Evolutionary conservation across 2,329 filamentous ascomycete genomes (phyloP).

Genomic region (Fusarium kyushuense): DNA sequence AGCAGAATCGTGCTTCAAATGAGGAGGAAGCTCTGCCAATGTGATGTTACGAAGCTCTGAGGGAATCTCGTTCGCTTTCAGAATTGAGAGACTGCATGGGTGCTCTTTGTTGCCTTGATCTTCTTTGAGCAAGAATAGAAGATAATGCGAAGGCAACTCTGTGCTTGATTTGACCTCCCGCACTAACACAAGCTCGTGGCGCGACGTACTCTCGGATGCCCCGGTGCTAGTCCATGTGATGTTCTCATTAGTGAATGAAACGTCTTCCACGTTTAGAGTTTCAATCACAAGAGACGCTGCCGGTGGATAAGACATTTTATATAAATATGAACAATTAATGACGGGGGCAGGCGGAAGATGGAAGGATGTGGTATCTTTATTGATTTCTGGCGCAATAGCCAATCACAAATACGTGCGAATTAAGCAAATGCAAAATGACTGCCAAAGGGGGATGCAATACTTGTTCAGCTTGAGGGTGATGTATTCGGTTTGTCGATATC

Average conservation of each 20-base stretch:
- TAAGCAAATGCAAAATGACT: neutral
- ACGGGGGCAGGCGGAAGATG: neutral
- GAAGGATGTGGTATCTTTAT: conserved; percentile 30
- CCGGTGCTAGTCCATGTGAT: conserved; percentile 48
- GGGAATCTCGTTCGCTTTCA: conserved; percentile 51
- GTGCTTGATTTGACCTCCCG: conserved; percentile 19
- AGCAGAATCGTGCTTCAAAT: conserved; percentile 47
- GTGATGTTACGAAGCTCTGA: conserved; percentile 55
- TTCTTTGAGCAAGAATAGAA: conserved; percentile 58
- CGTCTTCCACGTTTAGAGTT: conserved; percentile 24
- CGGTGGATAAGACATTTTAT: conserved; percentile 25
- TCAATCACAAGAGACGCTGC: neutral
- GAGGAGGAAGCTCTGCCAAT: conserved; percentile 54
- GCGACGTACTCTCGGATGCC: conserved; percentile 25
- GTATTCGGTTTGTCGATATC: neutral
- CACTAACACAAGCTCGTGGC: conserved; percentile 49
- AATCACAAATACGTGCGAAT: conserved; percentile 25
- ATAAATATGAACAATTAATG: neutral
- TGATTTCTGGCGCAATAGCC: conserved; percentile 19
- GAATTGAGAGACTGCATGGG: conserved; percentile 47
- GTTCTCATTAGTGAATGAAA: conserved; percentile 42
- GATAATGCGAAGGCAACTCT: conserved; percentile 31
- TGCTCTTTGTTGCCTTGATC: conserved; percentile 42
- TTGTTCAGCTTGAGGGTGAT: neutral
- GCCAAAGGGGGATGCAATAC: neutral